Evolutionary conservation across 2,329 filamentous ascomycete species (phyloP).

Genomic region (Xylariaceae sp.): DNA sequence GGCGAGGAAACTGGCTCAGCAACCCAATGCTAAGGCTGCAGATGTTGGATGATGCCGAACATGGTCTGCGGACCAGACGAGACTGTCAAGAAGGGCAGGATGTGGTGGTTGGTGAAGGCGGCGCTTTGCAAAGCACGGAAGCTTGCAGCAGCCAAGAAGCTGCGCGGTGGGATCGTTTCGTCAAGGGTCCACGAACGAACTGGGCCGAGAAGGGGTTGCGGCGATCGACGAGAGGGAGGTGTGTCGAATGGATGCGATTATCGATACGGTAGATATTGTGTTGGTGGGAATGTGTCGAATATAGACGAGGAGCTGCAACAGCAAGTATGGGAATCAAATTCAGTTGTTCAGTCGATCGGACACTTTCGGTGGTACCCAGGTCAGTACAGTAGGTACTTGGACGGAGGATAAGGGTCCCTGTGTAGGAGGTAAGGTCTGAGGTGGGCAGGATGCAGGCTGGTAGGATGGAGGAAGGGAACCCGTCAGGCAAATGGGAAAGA

Average conservation of each 20-base stretch:
- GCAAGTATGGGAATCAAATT: too few relatives aligned
- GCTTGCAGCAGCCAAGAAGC: slow-evolving; percentile 14
- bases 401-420: too few relatives aligned
- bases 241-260: slow-evolving; percentile 1
- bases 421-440: too few relatives aligned
- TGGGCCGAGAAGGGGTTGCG: background rate
- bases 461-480: too few relatives aligned
- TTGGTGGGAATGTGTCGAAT: too few relatives aligned
- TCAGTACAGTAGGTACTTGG: too few relatives aligned
- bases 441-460: too few relatives aligned
- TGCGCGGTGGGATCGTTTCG: slow-evolving; percentile 11
- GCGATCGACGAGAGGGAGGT: slow-evolving; percentile 1
- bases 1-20: background rate
- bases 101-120: slow-evolving; percentile 4
- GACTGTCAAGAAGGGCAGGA: slow-evolving; percentile 1
- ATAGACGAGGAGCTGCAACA: too few relatives aligned
- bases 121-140: background rate
- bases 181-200: slow-evolving; percentile 11
- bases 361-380: too few relatives aligned
- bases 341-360: too few relatives aligned
- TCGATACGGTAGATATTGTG: background rate
- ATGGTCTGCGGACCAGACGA: slow-evolving; percentile 8
- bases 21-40: slow-evolving; percentile 11
- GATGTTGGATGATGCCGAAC: slow-evolving; percentile 11
- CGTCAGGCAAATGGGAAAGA: too few relatives aligned